Evolutionary conservation across 495 filamentous ascomycete genomes (phyloP).

Genomic region (Hypomontagnella submonticulosa): DNA sequence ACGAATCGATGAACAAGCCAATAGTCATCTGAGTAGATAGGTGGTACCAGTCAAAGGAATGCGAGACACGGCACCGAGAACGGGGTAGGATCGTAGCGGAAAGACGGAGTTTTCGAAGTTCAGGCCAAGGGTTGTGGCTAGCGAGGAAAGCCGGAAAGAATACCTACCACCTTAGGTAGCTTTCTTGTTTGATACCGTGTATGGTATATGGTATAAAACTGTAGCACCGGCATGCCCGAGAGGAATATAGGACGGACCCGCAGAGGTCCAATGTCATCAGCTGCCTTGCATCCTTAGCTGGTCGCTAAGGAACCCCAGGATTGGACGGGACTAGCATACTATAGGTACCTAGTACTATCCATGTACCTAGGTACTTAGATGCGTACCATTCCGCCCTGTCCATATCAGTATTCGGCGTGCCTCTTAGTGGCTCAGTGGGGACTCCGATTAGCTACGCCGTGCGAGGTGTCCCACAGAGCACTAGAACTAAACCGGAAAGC

Average conservation of each 20-base stretch:
- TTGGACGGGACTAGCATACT: too few species aligned
- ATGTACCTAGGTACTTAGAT: too few species aligned
- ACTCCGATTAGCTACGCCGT: slow-evolving; percentile 36
- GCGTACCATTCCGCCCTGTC: slow-evolving; percentile 1
- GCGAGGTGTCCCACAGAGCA: slow-evolving; percentile 4
- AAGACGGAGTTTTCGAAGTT: slow-evolving; percentile 14
- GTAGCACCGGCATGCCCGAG: slow-evolving; percentile 25
- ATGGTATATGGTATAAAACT: background rate
- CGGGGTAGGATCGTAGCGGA: slow-evolving; percentile 17
- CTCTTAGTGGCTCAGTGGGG: slow-evolving; percentile 9
- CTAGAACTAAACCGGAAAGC: slow-evolving; percentile 34
- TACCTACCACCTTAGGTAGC: too few species aligned
- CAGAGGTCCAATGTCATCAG: slow-evolving; percentile 7
- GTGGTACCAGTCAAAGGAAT: too few species aligned
- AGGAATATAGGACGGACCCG: slow-evolving; percentile 10
- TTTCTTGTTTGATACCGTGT: background rate
- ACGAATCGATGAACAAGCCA: too few species aligned
- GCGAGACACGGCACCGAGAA: background rate
- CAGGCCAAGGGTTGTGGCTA: background rate
- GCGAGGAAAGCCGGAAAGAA: slow-evolving; percentile 1
- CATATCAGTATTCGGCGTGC: slow-evolving; percentile 22
- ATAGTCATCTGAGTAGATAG: too few species aligned
- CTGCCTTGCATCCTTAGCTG: slow-evolving; percentile 15
- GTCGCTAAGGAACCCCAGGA: slow-evolving; percentile 15
- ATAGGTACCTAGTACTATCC: too few species aligned